A percentile compares a stretch with the other conserved stretches of the same genome.
These are phyloP conservation scores for Neurospora discreta DNA, from an alignment of 495 filamentous ascomycete species.

Conservation along the genomic window DNA sequence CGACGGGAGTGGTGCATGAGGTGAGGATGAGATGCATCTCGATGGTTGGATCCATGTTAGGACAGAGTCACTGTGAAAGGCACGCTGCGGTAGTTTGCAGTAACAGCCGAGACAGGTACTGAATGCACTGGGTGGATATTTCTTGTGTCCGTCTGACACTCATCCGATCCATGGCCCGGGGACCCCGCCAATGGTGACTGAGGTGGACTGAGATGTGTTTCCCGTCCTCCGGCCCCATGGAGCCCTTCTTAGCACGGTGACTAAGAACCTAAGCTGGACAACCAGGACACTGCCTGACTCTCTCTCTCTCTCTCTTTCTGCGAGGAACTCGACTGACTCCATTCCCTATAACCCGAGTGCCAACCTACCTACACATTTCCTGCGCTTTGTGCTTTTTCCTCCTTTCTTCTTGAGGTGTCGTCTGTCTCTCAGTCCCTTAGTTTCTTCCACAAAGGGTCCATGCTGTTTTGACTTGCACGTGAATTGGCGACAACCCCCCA, in stretches of 20 bases:
- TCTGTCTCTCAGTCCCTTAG: not conserved
- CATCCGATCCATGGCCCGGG: not conserved
- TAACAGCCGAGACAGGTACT: not conserved
- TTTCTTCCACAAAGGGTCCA: not conserved
- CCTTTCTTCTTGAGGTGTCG: not conserved
- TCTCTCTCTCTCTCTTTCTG: not conserved
- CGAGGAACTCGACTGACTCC: not conserved
- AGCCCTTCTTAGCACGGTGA: not conserved
- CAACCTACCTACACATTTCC: not conserved
- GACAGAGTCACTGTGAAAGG: not conserved
- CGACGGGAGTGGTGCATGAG: not conserved
- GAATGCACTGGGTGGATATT: not conserved
- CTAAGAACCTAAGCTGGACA: not conserved
- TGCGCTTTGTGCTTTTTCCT: not conserved
- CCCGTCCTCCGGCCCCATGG: not conserved
- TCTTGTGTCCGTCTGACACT: not conserved
- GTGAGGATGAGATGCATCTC: not conserved
- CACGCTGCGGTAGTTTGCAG: not conserved
- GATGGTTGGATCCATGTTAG: no score
- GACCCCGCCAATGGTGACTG: not conserved
- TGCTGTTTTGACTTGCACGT: not conserved
- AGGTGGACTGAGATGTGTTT: not conserved
- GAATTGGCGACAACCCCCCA: not conserved
- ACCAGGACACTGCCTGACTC: not conserved
- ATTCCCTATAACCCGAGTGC: not conserved